A percentile compares a stretch with the other conserved stretches of the same genome.
Conservation (phyloP, 1,284 basidiomycete species). For the Stygiomarasmius scandens region DNA sequence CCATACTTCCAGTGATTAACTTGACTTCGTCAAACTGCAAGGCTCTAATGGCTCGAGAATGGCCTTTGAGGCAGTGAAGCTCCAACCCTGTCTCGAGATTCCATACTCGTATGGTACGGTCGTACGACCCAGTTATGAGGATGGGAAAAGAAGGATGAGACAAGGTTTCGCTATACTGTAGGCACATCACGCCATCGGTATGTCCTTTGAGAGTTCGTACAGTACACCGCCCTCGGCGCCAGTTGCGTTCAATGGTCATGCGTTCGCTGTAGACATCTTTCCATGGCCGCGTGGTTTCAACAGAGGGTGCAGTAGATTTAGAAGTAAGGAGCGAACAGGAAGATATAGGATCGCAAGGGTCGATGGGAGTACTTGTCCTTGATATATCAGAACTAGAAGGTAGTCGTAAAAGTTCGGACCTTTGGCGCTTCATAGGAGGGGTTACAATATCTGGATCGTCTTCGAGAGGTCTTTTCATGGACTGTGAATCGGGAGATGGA, state of each 20-base stretch:
- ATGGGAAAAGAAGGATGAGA: constrained; percentile 87
- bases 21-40: constrained; percentile 97
- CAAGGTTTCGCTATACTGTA: constrained; percentile 92
- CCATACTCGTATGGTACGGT: constrained; percentile 95
- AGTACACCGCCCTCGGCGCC: constrained; percentile 90
- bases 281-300: constrained; percentile 82
- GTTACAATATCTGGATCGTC: constrained; percentile 24
- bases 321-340: constrained; percentile 34
- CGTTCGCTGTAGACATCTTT: constrained; percentile 99
- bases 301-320: constrained; percentile 17
- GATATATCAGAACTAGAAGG: constrained; percentile 19
- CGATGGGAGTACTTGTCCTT: not conserved
- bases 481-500: constrained; percentile 37
- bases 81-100: constrained; percentile 91
- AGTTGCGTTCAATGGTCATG: constrained; percentile 93
- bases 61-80: constrained; percentile 85
- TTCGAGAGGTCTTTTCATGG: constrained; percentile 43
- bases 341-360: constrained; percentile 19
- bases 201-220: constrained; percentile 90
- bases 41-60: constrained; percentile 89
- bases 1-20: constrained; percentile 97
- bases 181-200: constrained; percentile 96
- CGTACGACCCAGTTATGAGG: constrained; percentile 97
- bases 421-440: constrained; percentile 56
- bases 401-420: constrained; percentile 31